These are phyloP conservation scores for Euphorbia corollata DNA, from an alignment of 441 rosid species.

Conservation along the genomic window DNA sequence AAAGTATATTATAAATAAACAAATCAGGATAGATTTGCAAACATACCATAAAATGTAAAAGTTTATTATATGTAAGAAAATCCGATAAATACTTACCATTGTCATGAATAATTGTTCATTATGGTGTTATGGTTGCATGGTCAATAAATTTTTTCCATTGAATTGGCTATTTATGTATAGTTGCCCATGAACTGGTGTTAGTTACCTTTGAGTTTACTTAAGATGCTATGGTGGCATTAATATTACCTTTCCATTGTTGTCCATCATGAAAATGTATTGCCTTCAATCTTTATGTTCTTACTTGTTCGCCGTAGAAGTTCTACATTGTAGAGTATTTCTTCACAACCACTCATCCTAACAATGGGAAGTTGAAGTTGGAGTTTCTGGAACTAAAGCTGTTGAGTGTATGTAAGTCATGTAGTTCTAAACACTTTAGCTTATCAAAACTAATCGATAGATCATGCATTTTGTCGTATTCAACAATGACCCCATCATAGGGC, in stretches of 20 bases:
- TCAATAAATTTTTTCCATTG: no score
- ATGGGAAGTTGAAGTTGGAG: background rate
- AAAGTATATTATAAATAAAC: no score
- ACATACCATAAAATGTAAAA: no score
- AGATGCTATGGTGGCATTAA: background rate
- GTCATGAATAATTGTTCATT: no score
- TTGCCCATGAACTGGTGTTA: no score
- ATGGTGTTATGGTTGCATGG: no score
- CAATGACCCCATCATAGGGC: background rate
- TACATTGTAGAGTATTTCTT: conserved; percentile 1
- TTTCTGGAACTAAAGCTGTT: background rate
- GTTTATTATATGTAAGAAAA: no score
- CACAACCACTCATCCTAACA: background rate
- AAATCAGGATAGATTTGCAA: no score
- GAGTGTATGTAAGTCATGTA: background rate
- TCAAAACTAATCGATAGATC: background rate
- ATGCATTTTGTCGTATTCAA: background rate
- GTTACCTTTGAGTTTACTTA: no score
- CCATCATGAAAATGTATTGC: background rate
- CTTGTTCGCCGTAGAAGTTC: conserved; percentile 1
- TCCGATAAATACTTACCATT: no score
- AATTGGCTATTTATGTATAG: no score
- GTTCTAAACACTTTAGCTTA: background rate
- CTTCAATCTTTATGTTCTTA: conserved; percentile 6
- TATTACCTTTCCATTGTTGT: background rate